phyloP scores from a whole-genome alignment of 441 rosid genomes.

The Populus trichocarpa region DNA sequence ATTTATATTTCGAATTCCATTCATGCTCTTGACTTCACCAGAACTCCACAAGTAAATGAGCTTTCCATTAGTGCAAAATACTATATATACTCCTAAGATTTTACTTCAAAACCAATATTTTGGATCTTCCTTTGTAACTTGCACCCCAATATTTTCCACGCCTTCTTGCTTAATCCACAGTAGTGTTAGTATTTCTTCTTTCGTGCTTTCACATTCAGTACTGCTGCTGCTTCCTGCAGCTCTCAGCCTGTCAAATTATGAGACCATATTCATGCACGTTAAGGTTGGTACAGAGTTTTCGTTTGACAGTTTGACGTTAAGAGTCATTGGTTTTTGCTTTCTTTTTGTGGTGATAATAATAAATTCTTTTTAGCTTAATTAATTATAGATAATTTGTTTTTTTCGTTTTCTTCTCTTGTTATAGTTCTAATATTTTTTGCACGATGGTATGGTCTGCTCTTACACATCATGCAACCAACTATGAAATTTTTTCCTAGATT shows the following conservation, averaged over 20 bases:
- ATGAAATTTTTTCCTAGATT: too few species aligned
- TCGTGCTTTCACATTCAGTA: neutral
- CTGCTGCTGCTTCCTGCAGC: neutral
- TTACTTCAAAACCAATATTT: neutral
- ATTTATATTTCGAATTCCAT: conserved; percentile 1
- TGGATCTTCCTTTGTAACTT: neutral
- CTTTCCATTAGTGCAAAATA: neutral
- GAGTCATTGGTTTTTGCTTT: neutral
- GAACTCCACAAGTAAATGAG: conserved; percentile 5
- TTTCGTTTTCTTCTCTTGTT: too few species aligned
- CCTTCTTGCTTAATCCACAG: neutral
- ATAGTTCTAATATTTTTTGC: too few species aligned
- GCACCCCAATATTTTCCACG: neutral
- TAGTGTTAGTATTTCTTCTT: neutral
- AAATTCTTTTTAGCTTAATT: too few species aligned
- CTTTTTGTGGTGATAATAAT: too few species aligned
- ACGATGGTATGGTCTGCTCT: too few species aligned
- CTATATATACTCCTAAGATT: neutral
- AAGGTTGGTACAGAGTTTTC: neutral
- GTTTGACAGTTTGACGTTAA: neutral
- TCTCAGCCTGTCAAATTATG: neutral
- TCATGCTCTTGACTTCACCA: conserved; percentile 15
- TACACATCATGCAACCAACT: too few species aligned
- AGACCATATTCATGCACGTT: neutral
- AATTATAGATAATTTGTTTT: too few species aligned